Conservation (phyloP, 208 protist species). For the Trypanosoma lewisi region DNA sequence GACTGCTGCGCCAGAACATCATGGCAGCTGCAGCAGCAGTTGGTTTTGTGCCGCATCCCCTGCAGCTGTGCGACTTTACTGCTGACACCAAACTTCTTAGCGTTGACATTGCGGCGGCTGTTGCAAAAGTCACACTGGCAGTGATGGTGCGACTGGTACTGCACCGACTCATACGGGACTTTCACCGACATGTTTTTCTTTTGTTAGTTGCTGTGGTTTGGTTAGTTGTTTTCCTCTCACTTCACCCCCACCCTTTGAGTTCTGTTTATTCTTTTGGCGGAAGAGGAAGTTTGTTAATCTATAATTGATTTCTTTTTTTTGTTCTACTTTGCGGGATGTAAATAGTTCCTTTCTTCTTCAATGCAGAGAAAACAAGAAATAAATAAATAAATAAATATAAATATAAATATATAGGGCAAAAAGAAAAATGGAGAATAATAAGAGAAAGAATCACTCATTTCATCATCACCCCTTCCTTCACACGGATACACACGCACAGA, state of each 20-base stretch:
- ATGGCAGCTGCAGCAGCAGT: conserved; percentile 64
- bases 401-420: background rate
- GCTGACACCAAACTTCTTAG: conserved; percentile 71
- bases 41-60: conserved; percentile 35
- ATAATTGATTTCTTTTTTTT: background rate
- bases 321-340: background rate
- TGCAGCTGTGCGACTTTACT: conserved; percentile 29
- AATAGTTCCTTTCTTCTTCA: background rate
- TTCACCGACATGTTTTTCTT: conserved; percentile 58
- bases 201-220: conserved; percentile 4
- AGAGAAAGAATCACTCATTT: too few relatives aligned
- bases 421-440: too few relatives aligned
- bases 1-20: conserved; percentile 18
- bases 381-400: background rate
- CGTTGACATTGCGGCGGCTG: conserved; percentile 70
- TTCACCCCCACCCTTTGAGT: background rate
- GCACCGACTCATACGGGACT: conserved; percentile 45
- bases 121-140: conserved; percentile 89
- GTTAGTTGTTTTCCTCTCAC: background rate
- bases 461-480: too few relatives aligned
- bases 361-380: background rate
- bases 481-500: too few relatives aligned
- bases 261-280: background rate
- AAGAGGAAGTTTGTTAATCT: too few relatives aligned
- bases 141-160: conserved; percentile 80